Evolutionary conservation across 2,329 filamentous ascomycete species (phyloP).

Genomic region (Clonostachys solani): DNA sequence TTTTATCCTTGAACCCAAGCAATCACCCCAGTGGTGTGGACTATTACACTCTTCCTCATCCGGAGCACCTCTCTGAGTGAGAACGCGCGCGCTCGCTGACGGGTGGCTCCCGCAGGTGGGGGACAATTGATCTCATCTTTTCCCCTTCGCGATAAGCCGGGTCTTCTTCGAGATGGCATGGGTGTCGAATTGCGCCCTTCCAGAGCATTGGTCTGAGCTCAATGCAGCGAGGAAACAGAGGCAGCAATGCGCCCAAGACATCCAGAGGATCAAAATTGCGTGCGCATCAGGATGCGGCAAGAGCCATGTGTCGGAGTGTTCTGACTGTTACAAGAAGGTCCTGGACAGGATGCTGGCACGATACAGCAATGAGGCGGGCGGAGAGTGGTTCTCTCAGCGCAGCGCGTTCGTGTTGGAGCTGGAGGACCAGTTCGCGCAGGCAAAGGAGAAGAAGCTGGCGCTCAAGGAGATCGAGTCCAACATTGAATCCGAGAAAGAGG

Average conservation of each 20-base stretch:
- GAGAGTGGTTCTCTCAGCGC: slow-evolving; percentile 49
- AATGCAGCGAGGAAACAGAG: slow-evolving; percentile 21
- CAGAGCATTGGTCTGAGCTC: slow-evolving; percentile 33
- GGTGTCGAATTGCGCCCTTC: slow-evolving; percentile 18
- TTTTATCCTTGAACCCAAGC: too few species aligned
- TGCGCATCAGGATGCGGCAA: slow-evolving; percentile 38
- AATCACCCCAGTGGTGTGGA: too few species aligned
- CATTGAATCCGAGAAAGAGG: slow-evolving; percentile 45
- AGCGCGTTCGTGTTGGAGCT: slow-evolving; percentile 44
- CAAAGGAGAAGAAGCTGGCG: slow-evolving; percentile 34
- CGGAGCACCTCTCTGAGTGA: too few species aligned
- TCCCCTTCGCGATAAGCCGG: too few species aligned
- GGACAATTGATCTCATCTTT: too few species aligned
- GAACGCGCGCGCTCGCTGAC: too few species aligned
- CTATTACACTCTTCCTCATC: too few species aligned
- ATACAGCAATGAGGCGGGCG: slow-evolving; percentile 26
- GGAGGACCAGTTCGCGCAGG: slow-evolving; percentile 42
- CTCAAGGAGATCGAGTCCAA: slow-evolving; percentile 42
- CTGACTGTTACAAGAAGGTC: slow-evolving; percentile 40
- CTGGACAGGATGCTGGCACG: slow-evolving; percentile 36
- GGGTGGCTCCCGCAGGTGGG: too few species aligned
- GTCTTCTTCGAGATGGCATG: slow-evolving; percentile 11
- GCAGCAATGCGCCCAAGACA: slow-evolving; percentile 30
- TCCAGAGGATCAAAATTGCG: slow-evolving; percentile 33
- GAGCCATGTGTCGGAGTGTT: slow-evolving; percentile 36